These are phyloP conservation scores for Lactarius pseudohatsudake DNA, from an alignment of 768 basidiomycete genomes.

Conservation along the genomic window DNA sequence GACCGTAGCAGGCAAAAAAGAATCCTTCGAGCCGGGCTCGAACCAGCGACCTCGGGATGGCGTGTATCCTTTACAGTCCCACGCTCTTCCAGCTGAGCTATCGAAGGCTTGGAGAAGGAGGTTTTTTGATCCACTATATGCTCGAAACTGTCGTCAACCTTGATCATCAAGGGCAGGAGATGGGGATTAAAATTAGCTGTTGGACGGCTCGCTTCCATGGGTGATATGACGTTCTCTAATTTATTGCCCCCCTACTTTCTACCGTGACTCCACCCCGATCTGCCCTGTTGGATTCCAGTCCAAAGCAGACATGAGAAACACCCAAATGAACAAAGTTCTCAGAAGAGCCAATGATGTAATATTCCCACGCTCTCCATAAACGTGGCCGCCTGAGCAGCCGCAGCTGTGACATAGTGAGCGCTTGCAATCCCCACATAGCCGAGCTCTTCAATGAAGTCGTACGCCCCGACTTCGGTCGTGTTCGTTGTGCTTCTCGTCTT, in stretches of 20 bases:
- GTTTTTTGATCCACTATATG: not conserved
- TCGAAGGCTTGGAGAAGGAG: constrained; percentile 28
- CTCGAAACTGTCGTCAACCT: not conserved
- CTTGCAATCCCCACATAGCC: constrained; percentile 4
- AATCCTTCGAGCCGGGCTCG: constrained; percentile 37
- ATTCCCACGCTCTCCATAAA: constrained; percentile 11
- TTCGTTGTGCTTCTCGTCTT: constrained; percentile 54
- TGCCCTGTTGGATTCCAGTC: not conserved
- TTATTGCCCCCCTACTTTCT: not conserved
- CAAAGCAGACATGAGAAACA: not conserved
- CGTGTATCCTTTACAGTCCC: constrained; percentile 34
- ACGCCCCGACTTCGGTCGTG: constrained; percentile 45
- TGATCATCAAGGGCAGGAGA: not conserved
- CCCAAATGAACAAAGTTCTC: not conserved
- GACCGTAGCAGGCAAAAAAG: constrained; percentile 5
- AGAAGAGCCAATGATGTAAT: not conserved
- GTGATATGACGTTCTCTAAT: not conserved
- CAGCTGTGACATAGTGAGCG: not conserved
- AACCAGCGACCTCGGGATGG: constrained; percentile 38
- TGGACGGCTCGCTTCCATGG: not conserved
- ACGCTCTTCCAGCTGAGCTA: constrained; percentile 40
- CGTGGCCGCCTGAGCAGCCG: not conserved
- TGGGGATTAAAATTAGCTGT: not conserved
- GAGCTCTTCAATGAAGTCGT: constrained; percentile 37
- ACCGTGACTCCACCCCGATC: not conserved